Conservation (phyloP, 2,329 filamentous ascomycete species). For the Stachybotrys chlorohalonatus region DNA sequence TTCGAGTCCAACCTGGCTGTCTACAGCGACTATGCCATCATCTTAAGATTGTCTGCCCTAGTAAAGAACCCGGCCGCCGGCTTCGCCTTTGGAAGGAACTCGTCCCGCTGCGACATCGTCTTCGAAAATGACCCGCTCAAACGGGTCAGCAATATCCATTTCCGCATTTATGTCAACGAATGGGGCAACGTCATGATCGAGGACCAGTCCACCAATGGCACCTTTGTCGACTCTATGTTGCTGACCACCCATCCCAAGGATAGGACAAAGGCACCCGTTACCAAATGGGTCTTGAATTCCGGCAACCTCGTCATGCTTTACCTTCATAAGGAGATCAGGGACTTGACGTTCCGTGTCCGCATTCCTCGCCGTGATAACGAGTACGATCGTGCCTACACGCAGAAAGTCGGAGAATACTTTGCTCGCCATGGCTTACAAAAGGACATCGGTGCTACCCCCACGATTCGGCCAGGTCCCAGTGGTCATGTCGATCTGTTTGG, state of each 20-base stretch:
- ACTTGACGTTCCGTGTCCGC: constrained; percentile 77
- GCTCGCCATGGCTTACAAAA: constrained; percentile 21
- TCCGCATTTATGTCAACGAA: constrained; percentile 85
- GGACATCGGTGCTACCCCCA: constrained; percentile 23
- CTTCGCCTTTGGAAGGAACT: constrained; percentile 80
- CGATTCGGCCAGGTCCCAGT: constrained; percentile 36
- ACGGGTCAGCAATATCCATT: constrained; percentile 89
- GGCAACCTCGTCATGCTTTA: constrained; percentile 67
- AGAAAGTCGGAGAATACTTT: constrained; percentile 63
- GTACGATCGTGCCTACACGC: constrained; percentile 55
- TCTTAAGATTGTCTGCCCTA: constrained; percentile 66
- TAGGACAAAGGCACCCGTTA: constrained; percentile 21
- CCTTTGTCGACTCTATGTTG: constrained; percentile 66
- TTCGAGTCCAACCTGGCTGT: constrained; percentile 36
- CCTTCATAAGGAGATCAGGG: constrained; percentile 38
- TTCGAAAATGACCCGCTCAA: constrained; percentile 57
- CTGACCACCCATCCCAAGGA: constrained; percentile 39
- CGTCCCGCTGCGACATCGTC: constrained; percentile 60
- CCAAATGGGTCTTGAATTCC: constrained; percentile 55
- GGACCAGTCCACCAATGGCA: constrained; percentile 94
- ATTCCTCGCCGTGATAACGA: constrained; percentile 67
- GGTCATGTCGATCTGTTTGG: constrained; percentile 34
- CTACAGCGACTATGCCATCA: constrained; percentile 58
- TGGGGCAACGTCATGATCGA: constrained; percentile 83
- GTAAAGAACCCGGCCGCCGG: constrained; percentile 62